Base-by-base conservation (phyloP, 345 rosid species). In the Nasturtium officinale region DNA sequence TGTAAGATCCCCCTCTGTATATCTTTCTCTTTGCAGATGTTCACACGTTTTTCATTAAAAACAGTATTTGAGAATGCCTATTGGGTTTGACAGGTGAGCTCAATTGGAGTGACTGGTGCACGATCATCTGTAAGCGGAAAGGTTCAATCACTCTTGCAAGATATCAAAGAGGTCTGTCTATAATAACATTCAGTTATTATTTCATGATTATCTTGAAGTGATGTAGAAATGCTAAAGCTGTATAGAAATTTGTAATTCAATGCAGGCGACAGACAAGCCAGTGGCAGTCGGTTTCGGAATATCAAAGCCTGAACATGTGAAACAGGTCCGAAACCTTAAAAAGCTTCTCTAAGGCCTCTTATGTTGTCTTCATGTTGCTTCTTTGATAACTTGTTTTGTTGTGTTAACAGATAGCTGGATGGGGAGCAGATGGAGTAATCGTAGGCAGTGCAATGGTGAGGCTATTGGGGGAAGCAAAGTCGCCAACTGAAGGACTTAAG, bases 361-460 rank as follows among this genome's bases (percentile, higher is more conserved):
- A 16, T 53, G 6, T 71, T 57, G 30, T 42, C 13, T 10, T 33
- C 6, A 16, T 53, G 6, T 71, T 57, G 30, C 46, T n/a, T 10
- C 30, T 43, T 33, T 33, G 11, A 17, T 32, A 63, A 38, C 12
- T 51, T 20, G 15, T 40, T 59, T 38, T 63, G 25, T 55, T 53
- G 51, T 75, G 69, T 9, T 2, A 35, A 76, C 68, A 90, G 96
- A 57, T 88, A 2, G 90, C 82, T 4, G 89, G 82, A 64, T 88
- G 92, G 96, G 98, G 99, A 71, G 90, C 96, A n/a, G 94, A 90
- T 63, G 87, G 96, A 16, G 86, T 88, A 62, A 95, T 91, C 26
- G 89, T 95, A 50, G 96, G 96, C 0, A 91, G 97, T 75, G 94
- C 99, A 3, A 87, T 87, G 83, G 96, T 88, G 79, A 90, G 80